These are phyloP conservation scores for Clitocybe nebularis DNA, from an alignment of 1,284 basidiomycete genomes.

Conservation along the genomic window DNA sequence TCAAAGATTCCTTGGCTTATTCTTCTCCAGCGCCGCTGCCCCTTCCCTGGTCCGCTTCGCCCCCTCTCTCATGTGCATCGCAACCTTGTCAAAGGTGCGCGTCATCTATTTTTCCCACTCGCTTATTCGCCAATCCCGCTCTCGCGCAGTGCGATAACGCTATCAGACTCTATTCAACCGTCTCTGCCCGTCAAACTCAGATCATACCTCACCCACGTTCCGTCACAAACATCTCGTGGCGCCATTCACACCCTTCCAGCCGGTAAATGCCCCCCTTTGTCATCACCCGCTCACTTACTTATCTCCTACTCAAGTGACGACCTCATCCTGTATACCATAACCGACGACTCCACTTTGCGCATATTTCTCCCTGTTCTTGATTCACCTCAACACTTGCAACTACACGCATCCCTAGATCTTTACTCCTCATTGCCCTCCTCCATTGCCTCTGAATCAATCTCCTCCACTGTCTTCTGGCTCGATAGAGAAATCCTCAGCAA, in stretches of 20 bases:
- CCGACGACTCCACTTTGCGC: conserved; percentile 70
- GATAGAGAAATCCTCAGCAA: conserved; percentile 55
- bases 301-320: conserved; percentile 51
- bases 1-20: conserved; percentile 3
- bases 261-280: conserved; percentile 42
- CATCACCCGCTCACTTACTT: conserved; percentile 7
- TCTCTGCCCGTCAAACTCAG: conserved; percentile 66
- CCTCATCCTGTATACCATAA: conserved; percentile 73
- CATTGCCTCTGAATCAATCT: conserved; percentile 26
- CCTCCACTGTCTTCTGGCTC: conserved; percentile 59
- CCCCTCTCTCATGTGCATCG: conserved; percentile 73
- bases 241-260: conserved; percentile 59
- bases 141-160: conserved; percentile 46
- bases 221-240: conserved; percentile 63
- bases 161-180: conserved; percentile 67
- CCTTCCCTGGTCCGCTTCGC: conserved; percentile 58
- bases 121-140: conserved; percentile 3
- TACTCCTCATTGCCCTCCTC: conserved; percentile 50
- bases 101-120: not conserved
- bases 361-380: conserved; percentile 88
- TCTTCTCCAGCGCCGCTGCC: conserved; percentile 36
- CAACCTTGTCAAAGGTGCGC: conserved; percentile 56
- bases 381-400: conserved; percentile 78
- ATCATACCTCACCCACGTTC: conserved; percentile 63
- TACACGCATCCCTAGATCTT: conserved; percentile 73